Evolutionary conservation across 305 asterid species (phyloP).

Genomic region (Ajuga reptans): DNA sequence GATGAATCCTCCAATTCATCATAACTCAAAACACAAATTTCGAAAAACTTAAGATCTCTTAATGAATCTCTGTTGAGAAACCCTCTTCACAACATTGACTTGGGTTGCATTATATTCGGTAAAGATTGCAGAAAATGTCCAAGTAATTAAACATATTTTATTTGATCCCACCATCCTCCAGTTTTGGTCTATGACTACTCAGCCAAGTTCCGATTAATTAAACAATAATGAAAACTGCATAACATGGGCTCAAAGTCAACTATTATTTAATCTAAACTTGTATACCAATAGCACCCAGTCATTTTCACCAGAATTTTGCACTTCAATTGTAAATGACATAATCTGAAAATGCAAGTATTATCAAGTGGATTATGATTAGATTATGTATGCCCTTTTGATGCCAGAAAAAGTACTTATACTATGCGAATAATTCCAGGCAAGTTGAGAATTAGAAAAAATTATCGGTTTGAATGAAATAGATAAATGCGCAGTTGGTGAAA

Average conservation of each 20-base stretch:
- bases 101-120: slow-evolving; percentile 12
- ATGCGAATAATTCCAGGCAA: neutral
- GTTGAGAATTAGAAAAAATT: neutral
- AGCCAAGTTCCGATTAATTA: slow-evolving; percentile 1
- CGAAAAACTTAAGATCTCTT: slow-evolving; percentile 1
- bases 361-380: slow-evolving; percentile 2
- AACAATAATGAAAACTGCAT: slow-evolving; percentile 1
- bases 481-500: slow-evolving; percentile 1
- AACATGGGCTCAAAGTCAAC: slow-evolving; percentile 15
- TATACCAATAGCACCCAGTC: neutral
- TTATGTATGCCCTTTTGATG: neutral
- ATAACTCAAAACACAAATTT: slow-evolving; percentile 22
- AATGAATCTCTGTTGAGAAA: slow-evolving; percentile 1
- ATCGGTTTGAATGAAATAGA: neutral
- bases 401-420: neutral
- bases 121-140: slow-evolving; percentile 20
- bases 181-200: neutral
- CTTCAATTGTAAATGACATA: neutral
- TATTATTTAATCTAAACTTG: neutral
- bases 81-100: no score
- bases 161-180: slow-evolving; percentile 11
- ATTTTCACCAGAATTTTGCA: neutral
- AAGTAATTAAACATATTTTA: slow-evolving; percentile 15
- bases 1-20: slow-evolving; percentile 28
- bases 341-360: neutral